These are phyloP conservation scores for Periconia sp. DNA, from an alignment of 2,329 filamentous ascomycete genomes.

Conservation along the genomic window DNA sequence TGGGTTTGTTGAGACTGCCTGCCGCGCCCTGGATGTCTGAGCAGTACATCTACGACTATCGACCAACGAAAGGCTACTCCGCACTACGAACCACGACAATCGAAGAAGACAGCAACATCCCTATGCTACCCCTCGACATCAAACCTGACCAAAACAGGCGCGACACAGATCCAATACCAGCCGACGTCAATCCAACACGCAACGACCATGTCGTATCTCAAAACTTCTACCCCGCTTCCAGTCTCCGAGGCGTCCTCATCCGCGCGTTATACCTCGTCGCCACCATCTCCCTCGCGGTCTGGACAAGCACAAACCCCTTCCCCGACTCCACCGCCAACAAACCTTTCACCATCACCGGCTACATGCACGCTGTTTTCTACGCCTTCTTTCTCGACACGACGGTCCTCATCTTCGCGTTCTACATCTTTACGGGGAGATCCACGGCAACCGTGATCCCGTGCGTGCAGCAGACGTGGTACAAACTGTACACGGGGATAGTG, in stretches of 20 bases:
- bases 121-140: neutral
- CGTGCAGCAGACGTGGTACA: slow-evolving; percentile 5
- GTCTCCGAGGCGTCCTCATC: neutral
- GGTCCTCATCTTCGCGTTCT: neutral
- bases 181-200: neutral
- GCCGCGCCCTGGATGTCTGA: slow-evolving; percentile 9
- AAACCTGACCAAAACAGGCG: neutral
- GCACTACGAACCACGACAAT: neutral
- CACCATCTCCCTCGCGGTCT: neutral
- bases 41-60: slow-evolving; percentile 4
- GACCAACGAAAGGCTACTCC: neutral
- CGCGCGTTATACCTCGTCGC: neutral
- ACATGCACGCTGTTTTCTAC: slow-evolving; percentile 2
- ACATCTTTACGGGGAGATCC: slow-evolving; percentile 1
- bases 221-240: neutral
- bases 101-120: neutral
- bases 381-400: neutral
- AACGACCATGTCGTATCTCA: neutral
- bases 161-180: neutral
- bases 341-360: neutral
- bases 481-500: slow-evolving; percentile 1
- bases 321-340: neutral
- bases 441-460: slow-evolving; percentile 5
- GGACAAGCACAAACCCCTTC: neutral
- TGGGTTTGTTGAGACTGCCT: slow-evolving; percentile 9